Evolutionary conservation across 108 stramenopile genomes (phyloP).

Genomic region (Cyclotella sp.): DNA sequence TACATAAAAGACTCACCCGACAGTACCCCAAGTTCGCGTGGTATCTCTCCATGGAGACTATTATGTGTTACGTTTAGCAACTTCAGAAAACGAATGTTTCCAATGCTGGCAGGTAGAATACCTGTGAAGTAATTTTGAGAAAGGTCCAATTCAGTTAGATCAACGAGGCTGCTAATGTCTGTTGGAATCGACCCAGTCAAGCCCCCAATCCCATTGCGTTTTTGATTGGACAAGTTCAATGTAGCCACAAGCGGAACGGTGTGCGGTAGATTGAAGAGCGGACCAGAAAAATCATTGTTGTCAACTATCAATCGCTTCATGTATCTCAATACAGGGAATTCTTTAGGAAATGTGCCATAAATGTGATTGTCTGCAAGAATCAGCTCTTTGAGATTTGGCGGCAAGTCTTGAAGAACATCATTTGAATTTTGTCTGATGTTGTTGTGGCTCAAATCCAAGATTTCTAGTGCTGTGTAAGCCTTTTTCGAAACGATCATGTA

Average conservation of each 20-base stretch:
- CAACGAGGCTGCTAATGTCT: background rate
- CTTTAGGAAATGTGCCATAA: conserved; percentile 8
- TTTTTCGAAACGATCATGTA: conserved; percentile 60
- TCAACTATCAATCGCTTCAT: conserved; percentile 5
- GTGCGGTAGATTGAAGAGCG: conserved; percentile 22
- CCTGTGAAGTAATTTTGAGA: background rate
- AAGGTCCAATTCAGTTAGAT: conserved; percentile 6
- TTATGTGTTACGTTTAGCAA: no score
- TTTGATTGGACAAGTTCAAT: conserved; percentile 21
- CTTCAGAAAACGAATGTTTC: no score
- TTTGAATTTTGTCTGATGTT: conserved; percentile 35
- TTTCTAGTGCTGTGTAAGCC: conserved; percentile 13
- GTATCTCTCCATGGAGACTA: background rate
- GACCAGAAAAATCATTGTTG: conserved; percentile 13
- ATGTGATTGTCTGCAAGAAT: conserved; percentile 18
- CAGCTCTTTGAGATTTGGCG: conserved; percentile 22
- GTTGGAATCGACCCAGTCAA: conserved; percentile 1
- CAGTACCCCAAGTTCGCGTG: background rate
- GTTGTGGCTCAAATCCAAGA: conserved; percentile 53
- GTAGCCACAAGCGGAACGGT: background rate
- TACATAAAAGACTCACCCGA: background rate
- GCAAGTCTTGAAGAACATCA: conserved; percentile 23
- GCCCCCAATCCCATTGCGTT: background rate
- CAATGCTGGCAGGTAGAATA: no score
- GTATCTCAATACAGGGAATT: background rate